These are phyloP conservation scores for Cyclocybe aegerita DNA, from an alignment of 768 basidiomycete species.

Conservation along the genomic window DNA sequence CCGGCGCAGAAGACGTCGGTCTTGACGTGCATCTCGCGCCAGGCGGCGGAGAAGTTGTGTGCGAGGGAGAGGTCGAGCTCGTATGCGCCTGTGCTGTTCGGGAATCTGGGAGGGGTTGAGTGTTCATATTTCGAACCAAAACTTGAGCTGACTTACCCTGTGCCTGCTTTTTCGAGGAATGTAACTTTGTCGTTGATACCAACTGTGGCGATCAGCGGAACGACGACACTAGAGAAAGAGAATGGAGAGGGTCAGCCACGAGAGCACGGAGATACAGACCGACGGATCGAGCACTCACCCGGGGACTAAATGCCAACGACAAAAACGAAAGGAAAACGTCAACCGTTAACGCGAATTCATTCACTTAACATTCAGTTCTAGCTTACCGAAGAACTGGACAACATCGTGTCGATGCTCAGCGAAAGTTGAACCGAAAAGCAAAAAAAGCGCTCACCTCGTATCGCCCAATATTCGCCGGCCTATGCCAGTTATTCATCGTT, in stretches of 20 bases:
- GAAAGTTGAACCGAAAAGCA: too few species aligned
- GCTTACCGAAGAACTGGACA: constrained; percentile 46
- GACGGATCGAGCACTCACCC: constrained; percentile 34
- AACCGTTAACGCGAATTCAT: constrained; percentile 9
- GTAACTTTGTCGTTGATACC: constrained; percentile 82
- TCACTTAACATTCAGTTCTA: neutral
- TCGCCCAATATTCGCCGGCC: constrained; percentile 59
- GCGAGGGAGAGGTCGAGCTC: constrained; percentile 69
- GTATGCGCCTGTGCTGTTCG: constrained; percentile 75
- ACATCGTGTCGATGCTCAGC: too few species aligned
- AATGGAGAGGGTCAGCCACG: constrained; percentile 4
- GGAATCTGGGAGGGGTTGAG: constrained; percentile 31
- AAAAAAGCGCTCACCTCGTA: constrained; percentile 55
- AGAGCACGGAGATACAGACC: neutral
- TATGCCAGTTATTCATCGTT: constrained; percentile 60
- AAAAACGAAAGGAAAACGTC: constrained; percentile 5
- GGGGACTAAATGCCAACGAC: constrained; percentile 33
- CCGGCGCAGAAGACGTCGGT: constrained; percentile 82
- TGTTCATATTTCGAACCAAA: neutral
- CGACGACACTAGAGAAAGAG: constrained; percentile 48
- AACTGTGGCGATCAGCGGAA: constrained; percentile 73
- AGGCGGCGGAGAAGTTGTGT: constrained; percentile 49
- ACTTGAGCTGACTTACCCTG: constrained; percentile 37
- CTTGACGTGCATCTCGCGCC: constrained; percentile 77
- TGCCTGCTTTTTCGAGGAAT: constrained; percentile 75